Evolutionary conservation across 768 basidiomycete species (phyloP).

Genomic region (Amanita polypyramis): DNA sequence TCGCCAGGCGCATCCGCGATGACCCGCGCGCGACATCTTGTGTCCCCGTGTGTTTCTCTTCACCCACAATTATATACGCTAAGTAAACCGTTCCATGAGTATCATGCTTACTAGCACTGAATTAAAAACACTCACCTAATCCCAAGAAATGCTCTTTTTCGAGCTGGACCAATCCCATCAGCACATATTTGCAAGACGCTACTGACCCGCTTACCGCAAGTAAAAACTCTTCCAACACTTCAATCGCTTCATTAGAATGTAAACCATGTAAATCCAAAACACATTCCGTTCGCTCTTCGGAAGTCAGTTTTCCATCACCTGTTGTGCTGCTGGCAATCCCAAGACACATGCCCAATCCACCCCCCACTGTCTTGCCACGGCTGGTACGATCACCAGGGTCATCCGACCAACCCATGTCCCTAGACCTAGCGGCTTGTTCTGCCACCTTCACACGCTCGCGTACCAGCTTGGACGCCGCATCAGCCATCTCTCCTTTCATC

Average conservation of each 20-base stretch:
- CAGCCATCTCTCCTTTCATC: slow-evolving; percentile 79
- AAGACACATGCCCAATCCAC: slow-evolving; percentile 75
- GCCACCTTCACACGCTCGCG: slow-evolving; percentile 68
- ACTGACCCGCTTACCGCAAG: slow-evolving; percentile 53
- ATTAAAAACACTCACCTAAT: slow-evolving; percentile 41
- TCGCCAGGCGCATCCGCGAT: slow-evolving; percentile 72
- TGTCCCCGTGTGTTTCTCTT: slow-evolving; percentile 93
- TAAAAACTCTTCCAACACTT: slow-evolving; percentile 84
- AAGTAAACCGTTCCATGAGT: slow-evolving; percentile 15
- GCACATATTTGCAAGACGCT: neutral
- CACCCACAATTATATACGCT: slow-evolving; percentile 89
- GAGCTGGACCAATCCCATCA: slow-evolving; percentile 33
- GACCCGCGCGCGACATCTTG: slow-evolving; percentile 77
- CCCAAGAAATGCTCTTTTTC: slow-evolving; percentile 86
- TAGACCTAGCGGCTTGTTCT: slow-evolving; percentile 61
- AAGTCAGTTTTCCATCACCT: slow-evolving; percentile 45
- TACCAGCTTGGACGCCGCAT: slow-evolving; percentile 79
- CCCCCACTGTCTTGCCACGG: slow-evolving; percentile 69
- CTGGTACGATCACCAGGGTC: slow-evolving; percentile 70
- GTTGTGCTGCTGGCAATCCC: slow-evolving; percentile 64
- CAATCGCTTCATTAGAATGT: slow-evolving; percentile 88
- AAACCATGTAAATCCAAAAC: slow-evolving; percentile 88
- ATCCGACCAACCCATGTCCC: slow-evolving; percentile 73
- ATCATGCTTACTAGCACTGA: neutral
- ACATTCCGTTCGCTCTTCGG: slow-evolving; percentile 86